Conservation (phyloP, 2,329 filamentous ascomycete genomes). For the Hypoxylon sp. region DNA sequence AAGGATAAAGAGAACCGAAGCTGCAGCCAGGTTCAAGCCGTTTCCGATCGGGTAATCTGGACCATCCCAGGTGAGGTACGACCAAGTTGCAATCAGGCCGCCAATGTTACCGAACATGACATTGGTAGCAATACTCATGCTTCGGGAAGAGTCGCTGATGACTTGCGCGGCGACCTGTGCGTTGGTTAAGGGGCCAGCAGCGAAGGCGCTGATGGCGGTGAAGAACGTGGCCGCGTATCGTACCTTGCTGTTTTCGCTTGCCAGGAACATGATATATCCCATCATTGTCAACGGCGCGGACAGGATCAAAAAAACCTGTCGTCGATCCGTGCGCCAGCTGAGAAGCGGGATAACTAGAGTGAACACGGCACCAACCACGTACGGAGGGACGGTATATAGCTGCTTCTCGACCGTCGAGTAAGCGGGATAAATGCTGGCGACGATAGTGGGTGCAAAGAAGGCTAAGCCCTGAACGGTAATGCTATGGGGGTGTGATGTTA, state of each 20-base stretch:
- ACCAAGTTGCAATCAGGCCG: constrained; percentile 72
- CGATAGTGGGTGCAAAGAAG: constrained; percentile 76
- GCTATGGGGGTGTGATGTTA: constrained; percentile 32
- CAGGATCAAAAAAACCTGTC: constrained; percentile 68
- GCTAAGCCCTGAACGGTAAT: constrained; percentile 76
- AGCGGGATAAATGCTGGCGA: constrained; percentile 71
- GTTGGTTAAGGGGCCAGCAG: constrained; percentile 70
- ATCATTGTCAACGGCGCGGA: constrained; percentile 71
- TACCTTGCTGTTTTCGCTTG: constrained; percentile 57
- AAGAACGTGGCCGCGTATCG: constrained; percentile 77
- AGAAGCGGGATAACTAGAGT: constrained; percentile 68
- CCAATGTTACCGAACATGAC: constrained; percentile 80
- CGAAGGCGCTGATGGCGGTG: constrained; percentile 70
- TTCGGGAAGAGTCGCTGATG: constrained; percentile 73
- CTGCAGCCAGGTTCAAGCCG: constrained; percentile 71
- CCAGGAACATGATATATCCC: constrained; percentile 77
- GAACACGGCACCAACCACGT: constrained; percentile 73
- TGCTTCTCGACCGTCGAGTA: constrained; percentile 68
- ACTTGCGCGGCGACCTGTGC: constrained; percentile 76
- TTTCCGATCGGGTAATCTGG: constrained; percentile 77
- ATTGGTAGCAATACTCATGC: constrained; percentile 70
- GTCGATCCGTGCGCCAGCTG: constrained; percentile 67
- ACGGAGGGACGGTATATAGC: constrained; percentile 75
- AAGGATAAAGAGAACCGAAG: constrained; percentile 59
- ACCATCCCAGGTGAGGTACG: constrained; percentile 68